Conservation (phyloP, 345 rosid genomes). For the Jatropha curcas region DNA sequence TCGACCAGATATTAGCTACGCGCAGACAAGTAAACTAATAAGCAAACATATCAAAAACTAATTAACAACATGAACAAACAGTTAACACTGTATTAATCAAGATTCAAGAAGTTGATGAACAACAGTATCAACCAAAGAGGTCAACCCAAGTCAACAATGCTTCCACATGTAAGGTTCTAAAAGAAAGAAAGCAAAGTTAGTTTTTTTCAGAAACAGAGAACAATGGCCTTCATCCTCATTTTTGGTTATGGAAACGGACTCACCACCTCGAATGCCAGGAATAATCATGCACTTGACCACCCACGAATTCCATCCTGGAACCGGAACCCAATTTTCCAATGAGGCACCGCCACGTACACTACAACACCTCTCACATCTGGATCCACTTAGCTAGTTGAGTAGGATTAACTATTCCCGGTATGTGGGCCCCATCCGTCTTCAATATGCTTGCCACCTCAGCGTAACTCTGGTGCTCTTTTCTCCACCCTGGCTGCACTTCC, state of each 20-base stretch:
- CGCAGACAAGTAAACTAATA: no score
- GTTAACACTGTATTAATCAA: no score
- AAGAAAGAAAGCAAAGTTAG: background rate
- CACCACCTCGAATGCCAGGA: background rate
- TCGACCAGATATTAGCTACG: no score
- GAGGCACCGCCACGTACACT: constrained; percentile 5
- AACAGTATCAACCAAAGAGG: no score
- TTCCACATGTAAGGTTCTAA: background rate
- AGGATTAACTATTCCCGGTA: constrained; percentile 72
- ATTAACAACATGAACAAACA: no score
- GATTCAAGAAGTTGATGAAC: no score
- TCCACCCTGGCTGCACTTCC: constrained; percentile 26
- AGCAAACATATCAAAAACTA: no score
- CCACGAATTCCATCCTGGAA: background rate
- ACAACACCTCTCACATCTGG: constrained; percentile 45
- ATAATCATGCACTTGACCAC: background rate
- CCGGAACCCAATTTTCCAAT: constrained; percentile 10
- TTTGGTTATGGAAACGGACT: background rate
- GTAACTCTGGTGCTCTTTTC: constrained; percentile 39
- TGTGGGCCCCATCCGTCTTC: constrained; percentile 57
- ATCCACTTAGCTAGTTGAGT: constrained; percentile 72
- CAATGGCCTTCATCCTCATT: background rate
- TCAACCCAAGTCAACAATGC: background rate
- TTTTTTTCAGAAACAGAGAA: background rate
- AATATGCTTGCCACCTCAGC: constrained; percentile 68